Conservation (phyloP, 2,329 filamentous ascomycete species). For the Lojkania enalia region DNA sequence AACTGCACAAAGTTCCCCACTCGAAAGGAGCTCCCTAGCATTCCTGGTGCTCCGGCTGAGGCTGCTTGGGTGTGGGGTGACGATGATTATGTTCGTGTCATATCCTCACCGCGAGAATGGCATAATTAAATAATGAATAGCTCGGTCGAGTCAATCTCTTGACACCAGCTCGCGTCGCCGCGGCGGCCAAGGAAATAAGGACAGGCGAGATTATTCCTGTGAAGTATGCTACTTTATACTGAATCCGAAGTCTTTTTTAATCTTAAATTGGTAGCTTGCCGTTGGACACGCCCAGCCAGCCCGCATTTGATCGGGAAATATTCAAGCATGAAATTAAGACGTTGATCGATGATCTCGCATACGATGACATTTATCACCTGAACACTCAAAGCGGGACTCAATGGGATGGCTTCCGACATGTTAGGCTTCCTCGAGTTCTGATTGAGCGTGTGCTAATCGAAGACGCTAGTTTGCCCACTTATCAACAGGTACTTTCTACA, state of each 20-base stretch:
- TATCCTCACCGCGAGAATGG: neutral
- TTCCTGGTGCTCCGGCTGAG: slow-evolving; percentile 57
- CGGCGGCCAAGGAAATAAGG: slow-evolving; percentile 57
- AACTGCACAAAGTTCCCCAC: slow-evolving; percentile 57
- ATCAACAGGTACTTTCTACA: slow-evolving; percentile 47
- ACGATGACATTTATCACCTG: slow-evolving; percentile 49
- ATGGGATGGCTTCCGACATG: slow-evolving; percentile 52
- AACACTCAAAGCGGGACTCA: slow-evolving; percentile 52
- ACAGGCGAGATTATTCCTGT: slow-evolving; percentile 60
- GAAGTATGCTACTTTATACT: slow-evolving; percentile 45
- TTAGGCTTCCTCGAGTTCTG: slow-evolving; percentile 6
- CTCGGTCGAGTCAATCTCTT: slow-evolving; percentile 60
- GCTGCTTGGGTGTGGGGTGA: slow-evolving; percentile 66
- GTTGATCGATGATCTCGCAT: slow-evolving; percentile 38
- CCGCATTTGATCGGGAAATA: slow-evolving; percentile 56
- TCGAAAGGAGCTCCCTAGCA: slow-evolving; percentile 56
- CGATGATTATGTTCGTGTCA: slow-evolving; percentile 53
- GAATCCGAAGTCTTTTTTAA: neutral
- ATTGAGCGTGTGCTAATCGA: too few species aligned
- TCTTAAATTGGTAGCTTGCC: slow-evolving; percentile 49
- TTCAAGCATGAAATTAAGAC: slow-evolving; percentile 61
- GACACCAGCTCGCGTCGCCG: slow-evolving; percentile 58
- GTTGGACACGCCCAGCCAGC: slow-evolving; percentile 55
- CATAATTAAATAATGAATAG: slow-evolving; percentile 26
- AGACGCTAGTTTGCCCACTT: slow-evolving; percentile 42